These are phyloP conservation scores for Aaosphaeria arxii DNA, from an alignment of 2,329 filamentous ascomycete genomes.

Conservation along the genomic window DNA sequence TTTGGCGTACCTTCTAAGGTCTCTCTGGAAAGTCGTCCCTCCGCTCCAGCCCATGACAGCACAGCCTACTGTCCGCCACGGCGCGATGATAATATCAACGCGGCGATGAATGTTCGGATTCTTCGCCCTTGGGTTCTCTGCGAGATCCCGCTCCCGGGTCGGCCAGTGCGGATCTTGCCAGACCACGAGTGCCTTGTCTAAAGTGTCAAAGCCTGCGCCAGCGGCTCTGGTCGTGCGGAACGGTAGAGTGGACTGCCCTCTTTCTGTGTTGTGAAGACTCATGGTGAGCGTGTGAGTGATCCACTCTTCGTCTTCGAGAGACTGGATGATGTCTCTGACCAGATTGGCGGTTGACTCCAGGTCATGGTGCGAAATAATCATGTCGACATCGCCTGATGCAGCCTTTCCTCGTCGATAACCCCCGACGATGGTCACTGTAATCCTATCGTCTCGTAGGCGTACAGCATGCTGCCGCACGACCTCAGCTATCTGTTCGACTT, in stretches of 20 bases:
- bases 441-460: conserved; percentile 51
- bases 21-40: conserved; percentile 85
- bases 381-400: conserved; percentile 76
- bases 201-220: conserved; percentile 71
- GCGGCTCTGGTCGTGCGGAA: conserved; percentile 44
- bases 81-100: conserved; percentile 87
- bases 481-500: conserved; percentile 68
- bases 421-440: conserved; percentile 68
- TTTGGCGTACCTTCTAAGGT: conserved; percentile 78
- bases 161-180: conserved; percentile 70
- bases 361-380: conserved; percentile 77
- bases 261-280: conserved; percentile 66
- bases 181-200: conserved; percentile 90
- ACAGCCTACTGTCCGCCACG: conserved; percentile 86
- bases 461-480: conserved; percentile 67
- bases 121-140: conserved; percentile 40
- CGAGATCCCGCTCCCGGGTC: conserved; percentile 35
- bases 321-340: conserved; percentile 67
- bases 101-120: conserved; percentile 76
- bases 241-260: conserved; percentile 65
- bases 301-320: conserved; percentile 65
- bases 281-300: conserved; percentile 81
- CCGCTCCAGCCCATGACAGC: conserved; percentile 86
- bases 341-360: conserved; percentile 66
- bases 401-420: conserved; percentile 78